Evolutionary conservation across 2,329 filamentous ascomycete species (phyloP).

Genomic region (Claviceps pusilla): DNA sequence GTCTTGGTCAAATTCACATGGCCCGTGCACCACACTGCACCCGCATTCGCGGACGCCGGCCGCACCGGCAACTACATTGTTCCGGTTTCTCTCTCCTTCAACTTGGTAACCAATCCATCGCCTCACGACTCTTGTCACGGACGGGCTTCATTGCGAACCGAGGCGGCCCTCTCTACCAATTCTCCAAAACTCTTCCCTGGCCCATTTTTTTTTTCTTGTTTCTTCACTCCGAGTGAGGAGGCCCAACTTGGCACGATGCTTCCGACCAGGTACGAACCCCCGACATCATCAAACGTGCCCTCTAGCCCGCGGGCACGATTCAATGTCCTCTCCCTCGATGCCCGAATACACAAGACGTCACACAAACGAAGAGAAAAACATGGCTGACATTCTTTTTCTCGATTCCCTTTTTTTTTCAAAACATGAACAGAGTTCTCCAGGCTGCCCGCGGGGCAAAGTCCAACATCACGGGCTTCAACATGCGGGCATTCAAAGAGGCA

Average conservation of each 20-base stretch:
- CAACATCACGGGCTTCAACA: conserved; percentile 87
- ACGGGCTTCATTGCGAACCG: conserved; percentile 1
- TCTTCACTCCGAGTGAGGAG: not conserved
- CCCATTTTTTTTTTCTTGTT: no score
- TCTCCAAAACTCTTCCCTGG: not conserved
- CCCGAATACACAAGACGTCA: not conserved
- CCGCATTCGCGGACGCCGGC: not conserved
- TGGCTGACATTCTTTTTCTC: not conserved
- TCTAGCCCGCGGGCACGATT: conserved; percentile 2
- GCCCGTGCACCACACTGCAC: not conserved
- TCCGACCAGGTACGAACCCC: conserved; percentile 22
- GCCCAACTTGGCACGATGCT: conserved; percentile 18
- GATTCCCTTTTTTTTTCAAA: not conserved
- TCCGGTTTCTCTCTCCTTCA: conserved; percentile 7
- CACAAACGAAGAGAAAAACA: not conserved
- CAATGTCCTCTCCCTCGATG: not conserved
- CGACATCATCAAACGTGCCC: not conserved
- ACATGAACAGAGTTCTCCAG: conserved; percentile 28
- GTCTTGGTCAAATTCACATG: not conserved
- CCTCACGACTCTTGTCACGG: not conserved
- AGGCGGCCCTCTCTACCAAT: not conserved
- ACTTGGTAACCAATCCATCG: not conserved
- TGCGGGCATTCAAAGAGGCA: conserved; percentile 61
- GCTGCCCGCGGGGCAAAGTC: conserved; percentile 40
- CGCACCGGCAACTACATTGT: conserved; percentile 9